Conservation (phyloP, 495 filamentous ascomycete species). For the Lichenothelia convexa region DNA sequence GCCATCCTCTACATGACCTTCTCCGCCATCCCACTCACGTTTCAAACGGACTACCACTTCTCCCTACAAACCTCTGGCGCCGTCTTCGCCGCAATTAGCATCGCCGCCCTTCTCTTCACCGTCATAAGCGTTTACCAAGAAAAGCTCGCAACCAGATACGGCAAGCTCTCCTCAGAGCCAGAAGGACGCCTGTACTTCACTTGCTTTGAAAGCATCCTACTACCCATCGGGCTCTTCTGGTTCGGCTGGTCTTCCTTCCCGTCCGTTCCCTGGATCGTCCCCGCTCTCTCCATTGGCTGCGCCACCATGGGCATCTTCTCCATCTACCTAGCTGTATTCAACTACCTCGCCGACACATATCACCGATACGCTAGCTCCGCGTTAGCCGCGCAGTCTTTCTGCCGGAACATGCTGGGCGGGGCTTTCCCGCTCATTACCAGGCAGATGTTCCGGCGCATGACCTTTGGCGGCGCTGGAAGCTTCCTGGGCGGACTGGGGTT, state of each 20-base stretch:
- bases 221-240: constrained; percentile 67
- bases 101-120: constrained; percentile 51
- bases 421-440: constrained; percentile 62
- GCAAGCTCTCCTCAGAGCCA: constrained; percentile 28
- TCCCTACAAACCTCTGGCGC: constrained; percentile 44
- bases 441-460: constrained; percentile 52
- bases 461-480: constrained; percentile 53
- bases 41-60: constrained; percentile 50
- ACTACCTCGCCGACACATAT: constrained; percentile 87
- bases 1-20: constrained; percentile 77
- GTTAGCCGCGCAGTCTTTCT: constrained; percentile 71
- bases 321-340: constrained; percentile 82
- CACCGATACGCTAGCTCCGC: constrained; percentile 71
- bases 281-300: constrained; percentile 47
- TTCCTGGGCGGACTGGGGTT: constrained; percentile 60
- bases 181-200: constrained; percentile 72
- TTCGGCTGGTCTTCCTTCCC: constrained; percentile 59
- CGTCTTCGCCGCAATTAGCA: constrained; percentile 57
- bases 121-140: constrained; percentile 61
- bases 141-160: constrained; percentile 24
- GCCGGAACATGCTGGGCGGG: constrained; percentile 69
- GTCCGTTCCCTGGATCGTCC: constrained; percentile 59
- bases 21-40: constrained; percentile 60
- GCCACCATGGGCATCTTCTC: constrained; percentile 79
- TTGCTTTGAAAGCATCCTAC: constrained; percentile 48